Conservation (phyloP, 2,329 filamentous ascomycete genomes). For the Fusarium sp. region DNA sequence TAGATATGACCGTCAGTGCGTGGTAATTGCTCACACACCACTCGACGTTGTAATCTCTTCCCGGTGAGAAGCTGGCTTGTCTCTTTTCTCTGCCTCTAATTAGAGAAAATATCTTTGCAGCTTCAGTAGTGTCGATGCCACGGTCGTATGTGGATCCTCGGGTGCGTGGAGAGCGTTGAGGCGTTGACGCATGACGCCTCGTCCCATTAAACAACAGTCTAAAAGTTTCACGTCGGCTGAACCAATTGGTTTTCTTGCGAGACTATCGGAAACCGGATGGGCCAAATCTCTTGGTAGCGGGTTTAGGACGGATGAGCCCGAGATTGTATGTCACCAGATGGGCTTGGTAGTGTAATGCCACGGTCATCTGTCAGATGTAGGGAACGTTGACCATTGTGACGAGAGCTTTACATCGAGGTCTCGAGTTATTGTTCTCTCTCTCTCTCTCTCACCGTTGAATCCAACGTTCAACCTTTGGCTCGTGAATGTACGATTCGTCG, state of each 20-base stretch:
- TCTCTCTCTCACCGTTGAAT: background rate
- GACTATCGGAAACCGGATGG: background rate
- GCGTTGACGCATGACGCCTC: constrained; percentile 27
- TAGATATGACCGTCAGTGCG: background rate
- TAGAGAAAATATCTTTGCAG: constrained; percentile 1
- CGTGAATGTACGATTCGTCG: background rate
- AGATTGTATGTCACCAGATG: background rate
- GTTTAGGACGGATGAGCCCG: background rate
- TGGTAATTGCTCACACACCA: constrained; percentile 3
- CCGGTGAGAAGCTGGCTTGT: background rate
- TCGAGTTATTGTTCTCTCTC: background rate
- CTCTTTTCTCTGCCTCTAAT: background rate
- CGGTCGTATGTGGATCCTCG: constrained; percentile 2
- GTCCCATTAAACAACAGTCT: background rate
- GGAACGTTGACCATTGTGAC: background rate
- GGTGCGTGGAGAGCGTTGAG: constrained; percentile 18
- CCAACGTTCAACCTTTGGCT: background rate
- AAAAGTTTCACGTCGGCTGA: constrained; percentile 5
- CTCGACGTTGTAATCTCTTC: constrained; percentile 5
- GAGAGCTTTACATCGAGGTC: background rate
- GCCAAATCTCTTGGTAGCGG: constrained; percentile 14
- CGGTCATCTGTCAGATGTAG: background rate
- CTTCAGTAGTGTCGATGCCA: background rate
- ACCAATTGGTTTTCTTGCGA: background rate
- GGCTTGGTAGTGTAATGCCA: background rate